Evolutionary conservation across 805 yeast genomes (phyloP).

Genomic region (Metschnikowia matae): DNA sequence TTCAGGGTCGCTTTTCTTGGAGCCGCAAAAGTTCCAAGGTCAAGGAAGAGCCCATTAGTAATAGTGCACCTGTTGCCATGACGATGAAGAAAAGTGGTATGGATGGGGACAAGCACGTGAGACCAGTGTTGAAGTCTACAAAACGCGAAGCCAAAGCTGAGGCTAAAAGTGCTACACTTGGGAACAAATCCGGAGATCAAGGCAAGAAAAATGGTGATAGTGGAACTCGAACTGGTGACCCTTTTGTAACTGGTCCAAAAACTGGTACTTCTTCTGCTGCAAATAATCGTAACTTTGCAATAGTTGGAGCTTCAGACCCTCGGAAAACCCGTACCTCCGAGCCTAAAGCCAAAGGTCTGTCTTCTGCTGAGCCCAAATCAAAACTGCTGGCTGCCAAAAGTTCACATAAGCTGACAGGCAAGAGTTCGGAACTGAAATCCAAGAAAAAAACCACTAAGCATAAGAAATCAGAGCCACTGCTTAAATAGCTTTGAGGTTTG

Average conservation of each 20-base stretch:
- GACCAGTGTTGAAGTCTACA: neutral
- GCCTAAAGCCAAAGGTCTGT: neutral
- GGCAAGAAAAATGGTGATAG: no score
- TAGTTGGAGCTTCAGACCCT: neutral
- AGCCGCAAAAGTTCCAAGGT: slow-evolving; percentile 1
- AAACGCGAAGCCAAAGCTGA: neutral
- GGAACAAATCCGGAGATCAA: neutral
- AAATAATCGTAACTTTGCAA: neutral
- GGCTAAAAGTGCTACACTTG: neutral
- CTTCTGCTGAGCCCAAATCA: neutral
- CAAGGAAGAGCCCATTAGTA: neutral
- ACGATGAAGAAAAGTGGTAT: neutral
- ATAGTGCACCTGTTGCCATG: neutral
- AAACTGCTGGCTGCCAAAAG: neutral
- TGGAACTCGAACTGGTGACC: neutral
- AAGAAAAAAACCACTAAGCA: neutral
- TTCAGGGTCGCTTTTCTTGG: neutral
- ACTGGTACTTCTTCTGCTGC: neutral
- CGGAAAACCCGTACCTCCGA: neutral
- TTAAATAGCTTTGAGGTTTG: neutral
- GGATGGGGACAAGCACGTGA: neutral
- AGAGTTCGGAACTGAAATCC: neutral
- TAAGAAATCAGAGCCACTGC: neutral
- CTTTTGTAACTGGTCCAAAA: neutral
- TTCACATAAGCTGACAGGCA: neutral